These are phyloP conservation scores for Purpureocillium lavendulum DNA, from an alignment of 2,329 filamentous ascomycete species.

Conservation along the genomic window DNA sequence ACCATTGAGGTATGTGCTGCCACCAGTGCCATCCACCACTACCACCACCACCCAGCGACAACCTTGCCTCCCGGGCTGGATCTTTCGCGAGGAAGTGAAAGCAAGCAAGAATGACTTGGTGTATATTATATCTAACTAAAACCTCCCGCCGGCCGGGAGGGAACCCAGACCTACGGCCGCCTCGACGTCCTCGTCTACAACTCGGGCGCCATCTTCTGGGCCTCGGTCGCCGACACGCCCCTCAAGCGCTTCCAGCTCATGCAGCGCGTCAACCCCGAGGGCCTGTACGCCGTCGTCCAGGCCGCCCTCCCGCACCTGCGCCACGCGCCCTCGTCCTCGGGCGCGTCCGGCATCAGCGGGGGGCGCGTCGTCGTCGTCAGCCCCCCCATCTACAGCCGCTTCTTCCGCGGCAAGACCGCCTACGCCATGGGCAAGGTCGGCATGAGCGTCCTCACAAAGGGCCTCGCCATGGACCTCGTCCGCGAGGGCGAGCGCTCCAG, in stretches of 20 bases:
- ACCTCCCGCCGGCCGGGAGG: too few relatives aligned
- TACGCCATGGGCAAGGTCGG: conserved; percentile 74
- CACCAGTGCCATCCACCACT: neutral
- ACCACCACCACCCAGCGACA: too few relatives aligned
- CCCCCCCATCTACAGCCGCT: conserved; percentile 77
- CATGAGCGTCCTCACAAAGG: conserved; percentile 77
- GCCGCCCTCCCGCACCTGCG: conserved; percentile 58
- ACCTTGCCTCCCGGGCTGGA: too few relatives aligned
- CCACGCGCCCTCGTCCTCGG: neutral
- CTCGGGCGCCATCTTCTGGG: conserved; percentile 80
- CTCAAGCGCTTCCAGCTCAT: conserved; percentile 71
- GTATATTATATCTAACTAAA: too few relatives aligned
- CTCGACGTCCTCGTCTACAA: conserved; percentile 77
- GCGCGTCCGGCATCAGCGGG: conserved; percentile 20
- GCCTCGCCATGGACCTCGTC: conserved; percentile 70
- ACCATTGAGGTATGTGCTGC: conserved; percentile 33
- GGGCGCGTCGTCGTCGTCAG: conserved; percentile 70
- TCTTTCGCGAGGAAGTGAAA: too few relatives aligned
- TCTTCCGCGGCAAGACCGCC: conserved; percentile 78
- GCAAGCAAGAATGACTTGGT: too few relatives aligned
- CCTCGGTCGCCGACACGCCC: conserved; percentile 62
- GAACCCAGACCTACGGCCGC: conserved; percentile 46
- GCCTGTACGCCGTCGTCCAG: conserved; percentile 66
- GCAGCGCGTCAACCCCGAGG: conserved; percentile 67
- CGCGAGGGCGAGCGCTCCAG: conserved; percentile 50